These are phyloP conservation scores for Malus sieversii DNA, from an alignment of 306 rosid genomes.

Conservation along the genomic window DNA sequence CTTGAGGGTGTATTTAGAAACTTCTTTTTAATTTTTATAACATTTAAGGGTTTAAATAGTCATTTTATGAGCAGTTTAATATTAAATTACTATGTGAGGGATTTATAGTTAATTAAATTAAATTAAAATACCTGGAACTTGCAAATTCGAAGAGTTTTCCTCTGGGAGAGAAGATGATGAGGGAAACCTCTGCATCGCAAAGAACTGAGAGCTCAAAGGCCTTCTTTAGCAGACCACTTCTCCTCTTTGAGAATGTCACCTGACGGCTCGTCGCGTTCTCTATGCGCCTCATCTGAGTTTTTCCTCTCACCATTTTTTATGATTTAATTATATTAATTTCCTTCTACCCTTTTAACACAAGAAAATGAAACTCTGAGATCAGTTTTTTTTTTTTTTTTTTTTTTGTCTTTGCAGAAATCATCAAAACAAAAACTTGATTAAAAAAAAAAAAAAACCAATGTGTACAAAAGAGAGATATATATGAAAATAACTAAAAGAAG, in stretches of 20 bases:
- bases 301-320: conserved; percentile 74
- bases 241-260: conserved; percentile 77
- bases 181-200: conserved; percentile 59
- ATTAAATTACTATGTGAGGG: not conserved
- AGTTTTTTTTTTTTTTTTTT: not conserved
- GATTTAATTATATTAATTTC: not conserved
- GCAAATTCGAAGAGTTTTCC: conserved; percentile 53
- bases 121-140: conserved; percentile 29
- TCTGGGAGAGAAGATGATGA: conserved; percentile 42
- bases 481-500: not conserved
- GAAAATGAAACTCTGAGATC: not conserved
- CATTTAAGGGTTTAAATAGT: too few relatives aligned
- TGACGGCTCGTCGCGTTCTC: conserved; percentile 92
- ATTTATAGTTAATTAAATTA: not conserved
- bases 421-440: not conserved
- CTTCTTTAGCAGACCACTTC: conserved; percentile 77
- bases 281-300: conserved; percentile 77
- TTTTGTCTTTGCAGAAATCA: not conserved
- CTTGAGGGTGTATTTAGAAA: too few relatives aligned
- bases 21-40: too few relatives aligned
- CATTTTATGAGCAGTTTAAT: too few relatives aligned
- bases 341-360: not conserved
- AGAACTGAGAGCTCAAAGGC: conserved; percentile 85
- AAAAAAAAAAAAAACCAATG: not conserved
- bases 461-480: not conserved